Conservation (phyloP, 2,329 filamentous ascomycete species). For the Colletotrichum chlorophyti region DNA sequence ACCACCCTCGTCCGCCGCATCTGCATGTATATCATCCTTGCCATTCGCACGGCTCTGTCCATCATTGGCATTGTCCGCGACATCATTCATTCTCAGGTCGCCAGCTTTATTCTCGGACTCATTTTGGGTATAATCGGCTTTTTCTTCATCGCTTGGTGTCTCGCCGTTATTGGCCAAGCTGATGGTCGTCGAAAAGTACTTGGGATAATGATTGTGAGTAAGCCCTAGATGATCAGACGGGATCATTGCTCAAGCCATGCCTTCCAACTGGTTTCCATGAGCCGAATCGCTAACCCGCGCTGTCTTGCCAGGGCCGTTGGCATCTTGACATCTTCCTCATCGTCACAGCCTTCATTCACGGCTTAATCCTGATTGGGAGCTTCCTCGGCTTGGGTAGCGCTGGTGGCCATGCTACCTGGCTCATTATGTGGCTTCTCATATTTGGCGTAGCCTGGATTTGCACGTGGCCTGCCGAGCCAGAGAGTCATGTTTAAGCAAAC, state of each 20-base stretch:
- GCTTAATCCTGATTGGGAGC: constrained; percentile 1
- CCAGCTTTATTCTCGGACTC: constrained; percentile 6
- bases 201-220: constrained; percentile 20
- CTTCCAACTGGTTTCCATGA: not conserved
- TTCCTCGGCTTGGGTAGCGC: constrained; percentile 8
- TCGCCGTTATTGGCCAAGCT: constrained; percentile 19
- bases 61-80: constrained; percentile 6
- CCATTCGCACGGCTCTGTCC: constrained; percentile 11
- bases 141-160: constrained; percentile 21
- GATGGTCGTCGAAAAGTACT: constrained; percentile 20
- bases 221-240: not conserved
- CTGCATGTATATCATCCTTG: constrained; percentile 23
- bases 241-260: not conserved
- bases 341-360: constrained; percentile 8
- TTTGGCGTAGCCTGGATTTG: constrained; percentile 21
- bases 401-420: constrained; percentile 7
- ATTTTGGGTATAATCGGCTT: constrained; percentile 12
- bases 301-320: constrained; percentile 2
- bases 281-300: not conserved
- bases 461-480: constrained; percentile 18
- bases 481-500: constrained; percentile 4
- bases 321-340: constrained; percentile 18
- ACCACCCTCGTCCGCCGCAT: constrained; percentile 12
- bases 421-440: constrained; percentile 24
- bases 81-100: not conserved